phyloP scores from a whole-genome alignment of 768 basidiomycete species.

The Jaapia argillacea region DNA sequence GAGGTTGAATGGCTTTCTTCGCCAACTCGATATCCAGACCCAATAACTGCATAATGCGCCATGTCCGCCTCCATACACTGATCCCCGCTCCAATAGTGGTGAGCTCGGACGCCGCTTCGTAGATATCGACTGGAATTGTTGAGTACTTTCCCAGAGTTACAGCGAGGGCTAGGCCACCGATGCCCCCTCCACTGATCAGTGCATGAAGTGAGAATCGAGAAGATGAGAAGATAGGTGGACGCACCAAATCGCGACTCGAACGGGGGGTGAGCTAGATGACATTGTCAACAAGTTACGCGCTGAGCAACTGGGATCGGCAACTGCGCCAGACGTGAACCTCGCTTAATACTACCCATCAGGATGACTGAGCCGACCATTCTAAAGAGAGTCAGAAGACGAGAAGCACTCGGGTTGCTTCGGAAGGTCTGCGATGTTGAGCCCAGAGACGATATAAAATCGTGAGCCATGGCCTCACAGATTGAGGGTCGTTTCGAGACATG shows the following conservation, averaged over 20 bases:
- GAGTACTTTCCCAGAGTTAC: constrained; percentile 23
- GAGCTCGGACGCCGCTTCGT: constrained; percentile 34
- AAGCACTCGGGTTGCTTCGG: no score
- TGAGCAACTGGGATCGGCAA: no score
- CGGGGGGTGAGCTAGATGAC: no score
- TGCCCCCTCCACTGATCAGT: constrained; percentile 18
- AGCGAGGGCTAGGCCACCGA: constrained; percentile 34
- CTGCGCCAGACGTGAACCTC: no score
- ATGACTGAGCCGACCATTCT: no score
- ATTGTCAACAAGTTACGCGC: no score
- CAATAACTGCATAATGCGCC: constrained; percentile 32
- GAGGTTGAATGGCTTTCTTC: constrained; percentile 8
- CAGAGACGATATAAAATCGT: no score
- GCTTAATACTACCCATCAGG: no score
- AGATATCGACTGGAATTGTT: constrained; percentile 30
- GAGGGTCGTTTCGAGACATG: no score
- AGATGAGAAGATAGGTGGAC: not conserved
- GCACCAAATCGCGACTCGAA: not conserved
- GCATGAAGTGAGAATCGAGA: not conserved
- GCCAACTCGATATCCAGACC: constrained; percentile 21
- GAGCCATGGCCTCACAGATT: no score
- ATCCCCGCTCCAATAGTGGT: constrained; percentile 31
- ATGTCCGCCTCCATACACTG: constrained; percentile 36
- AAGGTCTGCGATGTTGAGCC: no score
- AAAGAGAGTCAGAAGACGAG: no score